phyloP scores from a whole-genome alignment of 2,329 filamentous ascomycete species.

The Fusarium irregulare region DNA sequence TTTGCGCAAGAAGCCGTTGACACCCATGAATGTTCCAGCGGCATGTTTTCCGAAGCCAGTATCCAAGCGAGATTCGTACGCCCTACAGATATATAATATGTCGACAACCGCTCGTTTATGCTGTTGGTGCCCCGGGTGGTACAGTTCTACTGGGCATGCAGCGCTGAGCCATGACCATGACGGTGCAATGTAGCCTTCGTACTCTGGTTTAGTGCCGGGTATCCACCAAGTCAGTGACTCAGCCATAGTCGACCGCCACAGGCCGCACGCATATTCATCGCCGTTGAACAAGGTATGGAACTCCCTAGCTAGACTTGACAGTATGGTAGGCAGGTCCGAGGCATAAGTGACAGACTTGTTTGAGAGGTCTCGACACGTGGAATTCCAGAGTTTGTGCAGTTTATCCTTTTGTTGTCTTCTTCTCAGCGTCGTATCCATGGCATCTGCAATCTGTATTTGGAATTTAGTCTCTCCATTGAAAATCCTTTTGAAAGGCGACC shows the following conservation, averaged over 20 bases:
- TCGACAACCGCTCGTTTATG: neutral
- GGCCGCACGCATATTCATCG: neutral
- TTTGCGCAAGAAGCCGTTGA: neutral
- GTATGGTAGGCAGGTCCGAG: neutral
- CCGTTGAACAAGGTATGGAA: neutral
- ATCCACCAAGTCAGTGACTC: neutral
- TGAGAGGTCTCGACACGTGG: neutral
- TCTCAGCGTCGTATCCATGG: neutral
- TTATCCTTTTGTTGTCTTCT: neutral
- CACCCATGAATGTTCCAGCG: neutral
- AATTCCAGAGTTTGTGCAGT: neutral
- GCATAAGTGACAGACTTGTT: neutral
- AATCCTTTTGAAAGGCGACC: accelerated
- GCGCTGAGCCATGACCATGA: neutral
- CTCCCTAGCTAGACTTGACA: neutral
- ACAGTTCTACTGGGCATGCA: neutral
- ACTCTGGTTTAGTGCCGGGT: neutral
- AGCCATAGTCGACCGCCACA: neutral
- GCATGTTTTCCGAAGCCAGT: neutral
- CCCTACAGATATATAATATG: neutral
- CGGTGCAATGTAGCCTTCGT: neutral
- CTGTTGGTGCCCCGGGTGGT: neutral
- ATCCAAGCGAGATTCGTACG: accelerated
- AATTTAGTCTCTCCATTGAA: neutral
- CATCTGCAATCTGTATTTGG: neutral